Percentiles rank a stretch among this genome's conserved stretches.
phyloP scores from a whole-genome alignment of 768 basidiomycete genomes.

The Leccinum longicurvipes region DNA sequence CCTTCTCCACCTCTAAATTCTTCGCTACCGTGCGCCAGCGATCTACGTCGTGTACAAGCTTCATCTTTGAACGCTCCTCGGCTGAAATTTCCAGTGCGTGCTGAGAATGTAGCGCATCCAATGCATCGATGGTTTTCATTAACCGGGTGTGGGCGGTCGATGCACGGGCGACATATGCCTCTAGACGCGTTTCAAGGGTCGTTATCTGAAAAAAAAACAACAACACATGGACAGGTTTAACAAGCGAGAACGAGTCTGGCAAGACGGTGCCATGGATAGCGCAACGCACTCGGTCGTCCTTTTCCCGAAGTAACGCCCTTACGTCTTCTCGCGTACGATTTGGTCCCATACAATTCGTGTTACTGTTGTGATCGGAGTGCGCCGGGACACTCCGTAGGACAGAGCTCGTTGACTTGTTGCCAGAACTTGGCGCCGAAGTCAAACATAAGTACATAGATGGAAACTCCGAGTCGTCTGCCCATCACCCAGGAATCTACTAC shows the following conservation, averaged over 20 bases:
- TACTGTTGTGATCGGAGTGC: not conserved
- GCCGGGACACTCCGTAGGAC: conserved; percentile 4
- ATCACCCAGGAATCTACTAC: too few species aligned
- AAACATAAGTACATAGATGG: not conserved
- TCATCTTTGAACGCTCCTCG: conserved; percentile 31
- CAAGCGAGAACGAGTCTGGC: not conserved
- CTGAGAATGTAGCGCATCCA: conserved; percentile 41
- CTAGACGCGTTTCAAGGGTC: conserved; percentile 29
- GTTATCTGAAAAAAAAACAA: conserved; percentile 25
- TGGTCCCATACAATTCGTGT: conserved; percentile 24
- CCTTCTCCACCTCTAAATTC: conserved; percentile 43
- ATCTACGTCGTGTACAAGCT: conserved; percentile 38
- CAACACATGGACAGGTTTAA: not conserved
- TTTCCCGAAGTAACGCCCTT: conserved; percentile 18
- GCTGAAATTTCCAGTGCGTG: conserved; percentile 41
- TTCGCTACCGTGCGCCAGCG: conserved; percentile 32
- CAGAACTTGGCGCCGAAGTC: not conserved
- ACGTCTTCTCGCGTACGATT: conserved; percentile 20
- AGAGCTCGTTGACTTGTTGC: too few species aligned
- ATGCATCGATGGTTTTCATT: conserved; percentile 44
- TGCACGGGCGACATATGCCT: conserved; percentile 37
- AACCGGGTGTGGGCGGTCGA: conserved; percentile 47
- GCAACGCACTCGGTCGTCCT: conserved; percentile 26
- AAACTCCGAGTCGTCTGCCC: too few species aligned
- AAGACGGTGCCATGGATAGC: not conserved